A percentile compares a stretch with the other conserved stretches of the same genome.
phyloP scores from a whole-genome alignment of 2,329 filamentous ascomycete genomes.

The Trichoderma gracile region DNA sequence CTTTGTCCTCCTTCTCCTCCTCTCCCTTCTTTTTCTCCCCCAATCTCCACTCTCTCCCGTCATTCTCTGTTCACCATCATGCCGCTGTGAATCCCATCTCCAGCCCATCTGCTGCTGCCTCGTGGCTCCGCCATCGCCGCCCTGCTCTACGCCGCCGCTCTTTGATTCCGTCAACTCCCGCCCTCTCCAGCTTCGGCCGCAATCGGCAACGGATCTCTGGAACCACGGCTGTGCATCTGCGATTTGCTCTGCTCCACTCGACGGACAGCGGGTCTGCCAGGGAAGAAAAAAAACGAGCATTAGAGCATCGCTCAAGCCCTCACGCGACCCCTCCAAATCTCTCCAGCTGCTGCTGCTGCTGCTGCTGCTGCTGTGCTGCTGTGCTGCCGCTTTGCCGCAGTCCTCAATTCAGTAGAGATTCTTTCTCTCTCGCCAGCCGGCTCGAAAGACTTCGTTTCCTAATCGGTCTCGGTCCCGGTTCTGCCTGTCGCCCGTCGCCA shows the following conservation, averaged over 20 bases:
- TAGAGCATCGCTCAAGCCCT: conserved; percentile 16
- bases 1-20: neutral
- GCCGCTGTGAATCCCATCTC: conserved; percentile 22
- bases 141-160: conserved; percentile 1
- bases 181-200: conserved; percentile 24
- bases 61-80: conserved; percentile 8
- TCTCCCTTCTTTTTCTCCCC: conserved; percentile 7
- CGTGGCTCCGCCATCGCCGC: conserved; percentile 15
- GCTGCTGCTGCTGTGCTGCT: neutral
- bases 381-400: neutral
- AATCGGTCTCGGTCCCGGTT: neutral
- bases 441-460: neutral
- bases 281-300: conserved; percentile 21
- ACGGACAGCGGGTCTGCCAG: conserved; percentile 23
- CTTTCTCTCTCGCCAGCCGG: neutral
- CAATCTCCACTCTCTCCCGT: neutral
- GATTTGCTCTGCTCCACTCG: conserved; percentile 16
- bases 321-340: conserved; percentile 24
- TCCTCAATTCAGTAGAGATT: neutral
- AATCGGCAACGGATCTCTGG: conserved; percentile 21
- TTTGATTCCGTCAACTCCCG: conserved; percentile 20
- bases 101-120: conserved; percentile 24
- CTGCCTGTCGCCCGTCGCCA: conserved; percentile 41
- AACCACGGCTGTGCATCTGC: conserved; percentile 25
- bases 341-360: conserved; percentile 1